Conservation (phyloP, 345 rosid species). For the Chamaenerion angustifolium region DNA sequence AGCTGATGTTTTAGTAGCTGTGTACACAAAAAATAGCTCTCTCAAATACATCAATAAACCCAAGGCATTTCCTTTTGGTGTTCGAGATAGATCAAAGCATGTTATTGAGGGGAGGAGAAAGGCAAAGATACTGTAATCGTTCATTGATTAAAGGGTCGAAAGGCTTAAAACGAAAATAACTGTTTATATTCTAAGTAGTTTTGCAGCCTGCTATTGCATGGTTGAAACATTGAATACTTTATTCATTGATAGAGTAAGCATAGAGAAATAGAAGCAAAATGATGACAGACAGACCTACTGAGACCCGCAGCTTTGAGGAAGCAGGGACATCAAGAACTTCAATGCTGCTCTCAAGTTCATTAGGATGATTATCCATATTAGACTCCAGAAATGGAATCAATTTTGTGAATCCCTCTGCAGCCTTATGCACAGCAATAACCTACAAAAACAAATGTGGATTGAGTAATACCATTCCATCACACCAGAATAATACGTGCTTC, state of each 20-base stretch:
- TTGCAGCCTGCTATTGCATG: background rate
- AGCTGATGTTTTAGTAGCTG: no score
- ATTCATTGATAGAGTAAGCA: slow-evolving; percentile 5
- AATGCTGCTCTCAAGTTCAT: slow-evolving; percentile 30
- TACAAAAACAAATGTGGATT: slow-evolving; percentile 15
- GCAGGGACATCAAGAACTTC: slow-evolving; percentile 35
- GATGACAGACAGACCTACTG: slow-evolving; percentile 32
- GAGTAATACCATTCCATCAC: background rate
- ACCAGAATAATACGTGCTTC: background rate
- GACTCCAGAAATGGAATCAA: slow-evolving; percentile 51
- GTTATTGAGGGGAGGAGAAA: no score
- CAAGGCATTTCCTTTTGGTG: no score
- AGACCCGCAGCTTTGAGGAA: slow-evolving; percentile 45
- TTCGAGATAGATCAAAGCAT: no score
- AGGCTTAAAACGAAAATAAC: background rate
- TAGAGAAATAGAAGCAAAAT: background rate
- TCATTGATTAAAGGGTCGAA: no score
- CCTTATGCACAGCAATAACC: slow-evolving; percentile 59
- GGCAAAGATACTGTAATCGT: no score
- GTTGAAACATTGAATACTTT: background rate
- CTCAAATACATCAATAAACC: no score
- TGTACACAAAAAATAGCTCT: no score
- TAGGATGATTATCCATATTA: slow-evolving; percentile 18
- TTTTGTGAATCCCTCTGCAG: slow-evolving; percentile 36
- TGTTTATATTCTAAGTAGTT: background rate